Percentiles rank a stretch among this genome's conserved stretches.
These are phyloP conservation scores for Pisolithus orientalis DNA, from an alignment of 768 basidiomycete species.

Conservation along the genomic window DNA sequence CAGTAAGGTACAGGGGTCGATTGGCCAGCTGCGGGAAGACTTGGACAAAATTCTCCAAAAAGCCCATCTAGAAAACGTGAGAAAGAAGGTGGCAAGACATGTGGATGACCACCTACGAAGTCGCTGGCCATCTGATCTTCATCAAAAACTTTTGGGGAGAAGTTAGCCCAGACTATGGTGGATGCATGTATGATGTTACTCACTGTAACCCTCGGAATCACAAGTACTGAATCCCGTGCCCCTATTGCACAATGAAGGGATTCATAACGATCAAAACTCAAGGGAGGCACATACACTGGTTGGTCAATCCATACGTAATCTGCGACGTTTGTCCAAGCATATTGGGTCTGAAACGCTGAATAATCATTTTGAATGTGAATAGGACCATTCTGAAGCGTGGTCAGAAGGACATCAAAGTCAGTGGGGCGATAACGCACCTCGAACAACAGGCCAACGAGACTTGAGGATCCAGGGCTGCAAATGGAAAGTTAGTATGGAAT, in stretches of 20 bases:
- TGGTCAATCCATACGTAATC: slow-evolving; percentile 75
- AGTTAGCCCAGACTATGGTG: neutral
- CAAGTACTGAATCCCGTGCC: slow-evolving; percentile 63
- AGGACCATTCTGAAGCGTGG: slow-evolving; percentile 54
- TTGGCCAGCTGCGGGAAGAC: slow-evolving; percentile 65
- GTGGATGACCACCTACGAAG: slow-evolving; percentile 30
- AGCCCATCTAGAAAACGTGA: slow-evolving; percentile 49
- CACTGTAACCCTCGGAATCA: slow-evolving; percentile 55
- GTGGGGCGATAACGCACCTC: slow-evolving; percentile 39
- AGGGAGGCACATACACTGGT: slow-evolving; percentile 41
- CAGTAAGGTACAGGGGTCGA: slow-evolving; percentile 62
- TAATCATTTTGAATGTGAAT: slow-evolving; percentile 51
- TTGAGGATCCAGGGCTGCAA: slow-evolving; percentile 60
- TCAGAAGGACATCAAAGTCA: neutral
- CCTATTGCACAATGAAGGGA: slow-evolving; percentile 21
- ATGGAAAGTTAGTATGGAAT: neutral
- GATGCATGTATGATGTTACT: slow-evolving; percentile 8
- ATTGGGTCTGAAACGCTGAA: slow-evolving; percentile 41
- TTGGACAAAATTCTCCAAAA: slow-evolving; percentile 63
- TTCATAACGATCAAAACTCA: neutral
- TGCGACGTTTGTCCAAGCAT: slow-evolving; percentile 53
- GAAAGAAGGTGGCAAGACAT: neutral
- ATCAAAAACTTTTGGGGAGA: slow-evolving; percentile 36
- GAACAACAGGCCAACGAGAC: slow-evolving; percentile 55
- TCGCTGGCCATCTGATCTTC: slow-evolving; percentile 61